Base-by-base conservation (phyloP, 176 grass and related monocot species). In the bread wheat (Triticum aestivum) region DNA sequence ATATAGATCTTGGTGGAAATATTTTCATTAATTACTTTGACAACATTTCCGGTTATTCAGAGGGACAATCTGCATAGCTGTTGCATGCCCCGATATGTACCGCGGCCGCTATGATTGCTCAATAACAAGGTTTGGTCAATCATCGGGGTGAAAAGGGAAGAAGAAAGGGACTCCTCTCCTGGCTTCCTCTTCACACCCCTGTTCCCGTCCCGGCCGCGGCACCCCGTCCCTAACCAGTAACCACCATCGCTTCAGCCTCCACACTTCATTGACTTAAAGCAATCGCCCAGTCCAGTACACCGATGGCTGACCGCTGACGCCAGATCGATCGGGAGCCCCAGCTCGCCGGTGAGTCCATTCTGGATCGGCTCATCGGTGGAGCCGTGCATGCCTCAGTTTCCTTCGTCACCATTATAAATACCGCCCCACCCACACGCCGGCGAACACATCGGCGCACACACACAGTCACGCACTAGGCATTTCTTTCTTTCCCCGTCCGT, bases 331-430 rank as follows among this genome's bases (percentile, higher is more conserved):
- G 39, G 0, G 13, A 15, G 14, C 49, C 4, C 49, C 1, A 24
- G 0, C 3, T 47, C 14, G 70, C 45, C 8, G 9, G 15, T 17
- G 81, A 65, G 6, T 0, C 0, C 0, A 59, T 59, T 59, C 20
- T 59, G 20, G 56, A 21, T 21, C 2, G 56, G 20, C 9, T 75
- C 23, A 29, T 0, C 11, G 18, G 54, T 61, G 69, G 61, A 52
- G 24, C 11, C 69, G 68, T 77, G 71, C 88, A 82, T 82, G 70
- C 20, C 20, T 62, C 78, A 64, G 3, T 52, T 78, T 44, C 54
- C 15, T 21, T 66, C 14, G 14, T 34, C 86, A 87, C 44, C 86
- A 87, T 80, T 90, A 91, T 80, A 91, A 87, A 80, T 87, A 87
- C 81, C 45, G 15, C 33, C 15, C 61, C 0, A 3, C 47, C 15